These are phyloP conservation scores for Colletotrichum sp. DNA, from an alignment of 2,329 filamentous ascomycete genomes.

Conservation along the genomic window DNA sequence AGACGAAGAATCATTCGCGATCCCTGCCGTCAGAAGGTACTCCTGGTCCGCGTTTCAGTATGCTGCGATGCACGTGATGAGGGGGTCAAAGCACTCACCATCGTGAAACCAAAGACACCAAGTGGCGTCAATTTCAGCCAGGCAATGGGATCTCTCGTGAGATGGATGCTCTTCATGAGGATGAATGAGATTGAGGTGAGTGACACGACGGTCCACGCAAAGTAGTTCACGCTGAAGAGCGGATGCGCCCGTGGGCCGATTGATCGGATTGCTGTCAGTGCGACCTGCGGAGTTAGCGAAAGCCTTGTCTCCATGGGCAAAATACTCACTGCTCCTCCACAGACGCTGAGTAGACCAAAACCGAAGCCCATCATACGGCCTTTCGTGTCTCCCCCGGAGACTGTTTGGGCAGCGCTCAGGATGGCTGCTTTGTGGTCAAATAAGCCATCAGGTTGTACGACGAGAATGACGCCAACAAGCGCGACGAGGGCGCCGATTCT, in stretches of 20 bases:
- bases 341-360: not conserved
- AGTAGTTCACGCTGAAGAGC: not conserved
- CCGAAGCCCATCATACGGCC: constrained; percentile 7
- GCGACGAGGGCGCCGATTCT: not conserved
- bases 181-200: not conserved
- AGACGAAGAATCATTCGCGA: constrained; percentile 3
- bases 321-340: constrained; percentile 1
- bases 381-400: not conserved
- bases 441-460: constrained; percentile 4
- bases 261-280: constrained; percentile 3
- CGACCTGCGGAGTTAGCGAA: not conserved
- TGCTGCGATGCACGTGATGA: no score
- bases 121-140: constrained; percentile 7
- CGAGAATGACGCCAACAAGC: not conserved
- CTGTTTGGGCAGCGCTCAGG: not conserved
- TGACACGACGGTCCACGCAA: not conserved
- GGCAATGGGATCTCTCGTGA: not conserved
- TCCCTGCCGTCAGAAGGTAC: not conserved
- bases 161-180: not conserved
- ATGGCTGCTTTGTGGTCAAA: not conserved
- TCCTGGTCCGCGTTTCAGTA: not conserved
- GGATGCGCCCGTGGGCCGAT: not conserved
- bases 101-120: constrained; percentile 6
- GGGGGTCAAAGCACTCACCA: not conserved
- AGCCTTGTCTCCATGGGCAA: fast-evolving